phyloP scores from a whole-genome alignment of 169 alveolate species.

The Plasmodium malariae region DNA sequence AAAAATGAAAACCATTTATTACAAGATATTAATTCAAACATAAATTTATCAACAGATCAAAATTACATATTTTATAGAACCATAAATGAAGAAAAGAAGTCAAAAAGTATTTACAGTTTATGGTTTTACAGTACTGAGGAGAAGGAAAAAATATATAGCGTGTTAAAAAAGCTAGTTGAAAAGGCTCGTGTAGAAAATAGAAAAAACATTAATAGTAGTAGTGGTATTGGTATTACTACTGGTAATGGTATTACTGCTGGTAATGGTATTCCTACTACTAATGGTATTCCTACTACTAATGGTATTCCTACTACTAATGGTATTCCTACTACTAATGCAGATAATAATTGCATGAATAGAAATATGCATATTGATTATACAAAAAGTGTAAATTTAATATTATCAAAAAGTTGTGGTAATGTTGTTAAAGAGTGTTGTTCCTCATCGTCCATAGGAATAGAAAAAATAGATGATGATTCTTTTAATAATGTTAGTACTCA shows the following conservation, averaged over 20 bases:
- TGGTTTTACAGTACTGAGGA: slow-evolving; percentile 74
- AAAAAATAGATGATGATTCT: neutral
- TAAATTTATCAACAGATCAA: slow-evolving; percentile 78
- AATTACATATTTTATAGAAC: slow-evolving; percentile 81
- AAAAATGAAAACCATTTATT: slow-evolving; percentile 83
- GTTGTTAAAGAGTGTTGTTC: neutral
- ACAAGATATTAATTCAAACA: slow-evolving; percentile 81
- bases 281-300: no score
- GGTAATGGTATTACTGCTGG: no score
- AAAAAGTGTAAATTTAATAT: slow-evolving; percentile 24
- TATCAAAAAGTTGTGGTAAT: slow-evolving; percentile 6
- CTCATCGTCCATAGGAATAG: no score
- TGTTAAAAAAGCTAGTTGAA: slow-evolving; percentile 37
- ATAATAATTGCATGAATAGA: neutral
- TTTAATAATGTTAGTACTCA: neutral
- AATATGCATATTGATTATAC: neutral
- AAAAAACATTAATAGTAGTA: neutral
- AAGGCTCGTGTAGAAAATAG: neutral
- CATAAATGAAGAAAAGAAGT: slow-evolving; percentile 21
- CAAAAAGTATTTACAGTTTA: slow-evolving; percentile 38
- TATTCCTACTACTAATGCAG: no score
- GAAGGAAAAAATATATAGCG: slow-evolving; percentile 36
- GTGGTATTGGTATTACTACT: neutral
- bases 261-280: no score
- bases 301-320: no score